A percentile compares a stretch with the other conserved stretches of the same genome.
Evolutionary conservation across 305 asterid species (phyloP).

Genomic region (Solanum hybrid): DNA sequence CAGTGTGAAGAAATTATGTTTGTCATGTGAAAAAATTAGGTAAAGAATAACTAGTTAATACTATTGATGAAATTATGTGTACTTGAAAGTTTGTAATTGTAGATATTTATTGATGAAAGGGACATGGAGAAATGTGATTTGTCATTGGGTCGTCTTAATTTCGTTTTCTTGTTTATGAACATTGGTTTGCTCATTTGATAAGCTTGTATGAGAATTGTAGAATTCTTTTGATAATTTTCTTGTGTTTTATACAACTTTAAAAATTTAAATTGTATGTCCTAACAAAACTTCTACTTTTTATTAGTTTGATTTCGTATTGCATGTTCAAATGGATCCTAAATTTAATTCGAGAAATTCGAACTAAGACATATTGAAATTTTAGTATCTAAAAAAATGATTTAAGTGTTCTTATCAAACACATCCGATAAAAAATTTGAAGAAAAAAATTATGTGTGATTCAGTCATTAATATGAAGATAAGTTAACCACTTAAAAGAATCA

Average conservation of each 20-base stretch:
- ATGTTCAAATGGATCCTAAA: background rate
- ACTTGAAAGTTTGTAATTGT: too few species aligned
- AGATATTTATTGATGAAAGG: background rate
- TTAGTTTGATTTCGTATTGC: background rate
- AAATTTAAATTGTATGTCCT: background rate
- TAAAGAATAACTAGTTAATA: background rate
- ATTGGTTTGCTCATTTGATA: background rate
- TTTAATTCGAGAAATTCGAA: background rate
- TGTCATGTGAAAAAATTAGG: background rate
- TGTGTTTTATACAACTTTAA: background rate
- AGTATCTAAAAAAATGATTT: background rate
- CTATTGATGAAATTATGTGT: background rate
- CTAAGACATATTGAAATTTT: background rate
- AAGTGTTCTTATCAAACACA: background rate
- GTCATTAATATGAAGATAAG: background rate
- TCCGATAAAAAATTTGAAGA: background rate
- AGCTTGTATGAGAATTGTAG: background rate
- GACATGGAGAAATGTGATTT: background rate
- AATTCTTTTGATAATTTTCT: background rate
- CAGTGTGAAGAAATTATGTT: too few species aligned
- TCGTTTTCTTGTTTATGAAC: background rate
- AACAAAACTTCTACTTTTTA: background rate
- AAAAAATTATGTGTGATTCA: background rate
- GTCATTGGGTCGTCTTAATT: accelerated
- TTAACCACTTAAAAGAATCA: background rate